A percentile compares a stretch with the other conserved stretches of the same genome.
Conservation (phyloP, 2,329 filamentous ascomycete species). For the Camillea tinctor region DNA sequence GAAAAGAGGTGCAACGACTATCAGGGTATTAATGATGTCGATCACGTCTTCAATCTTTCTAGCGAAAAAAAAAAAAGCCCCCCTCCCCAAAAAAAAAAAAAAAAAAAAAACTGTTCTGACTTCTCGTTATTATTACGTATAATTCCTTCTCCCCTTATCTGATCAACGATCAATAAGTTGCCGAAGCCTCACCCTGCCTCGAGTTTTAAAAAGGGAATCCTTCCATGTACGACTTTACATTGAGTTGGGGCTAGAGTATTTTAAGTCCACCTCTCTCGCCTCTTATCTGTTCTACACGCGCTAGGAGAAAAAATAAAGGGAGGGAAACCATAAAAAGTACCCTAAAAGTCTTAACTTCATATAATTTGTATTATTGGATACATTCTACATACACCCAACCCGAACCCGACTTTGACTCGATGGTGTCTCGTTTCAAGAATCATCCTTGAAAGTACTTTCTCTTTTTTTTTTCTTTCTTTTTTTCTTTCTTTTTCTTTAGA, state of each 20-base stretch:
- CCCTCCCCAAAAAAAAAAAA: no score
- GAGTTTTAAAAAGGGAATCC: not conserved
- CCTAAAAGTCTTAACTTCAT: not conserved
- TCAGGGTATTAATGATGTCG: not conserved
- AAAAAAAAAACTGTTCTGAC: not conserved
- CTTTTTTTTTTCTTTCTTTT: slow-evolving; percentile 4
- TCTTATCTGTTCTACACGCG: not conserved
- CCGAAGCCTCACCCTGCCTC: not conserved
- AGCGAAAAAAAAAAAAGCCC: no score
- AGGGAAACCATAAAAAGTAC: no score
- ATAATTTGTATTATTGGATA: not conserved
- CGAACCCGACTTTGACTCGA: slow-evolving; percentile 10
- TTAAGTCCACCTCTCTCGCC: not conserved
- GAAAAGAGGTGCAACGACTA: not conserved
- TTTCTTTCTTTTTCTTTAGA: not conserved
- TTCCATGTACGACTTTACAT: no score
- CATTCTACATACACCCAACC: no score
- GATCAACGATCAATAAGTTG: not conserved
- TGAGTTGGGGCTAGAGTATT: not conserved
- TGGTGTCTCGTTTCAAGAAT: not conserved
- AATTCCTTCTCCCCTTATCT: not conserved
- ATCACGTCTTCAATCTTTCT: not conserved
- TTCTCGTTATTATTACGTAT: not conserved
- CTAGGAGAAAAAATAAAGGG: no score
- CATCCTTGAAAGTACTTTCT: slow-evolving; percentile 14